Evolutionary conservation across 139 green algal genomes (phyloP), one percentile per base, ranked within the genome.

Genomic region (Coccomyxa sp.): DNA sequence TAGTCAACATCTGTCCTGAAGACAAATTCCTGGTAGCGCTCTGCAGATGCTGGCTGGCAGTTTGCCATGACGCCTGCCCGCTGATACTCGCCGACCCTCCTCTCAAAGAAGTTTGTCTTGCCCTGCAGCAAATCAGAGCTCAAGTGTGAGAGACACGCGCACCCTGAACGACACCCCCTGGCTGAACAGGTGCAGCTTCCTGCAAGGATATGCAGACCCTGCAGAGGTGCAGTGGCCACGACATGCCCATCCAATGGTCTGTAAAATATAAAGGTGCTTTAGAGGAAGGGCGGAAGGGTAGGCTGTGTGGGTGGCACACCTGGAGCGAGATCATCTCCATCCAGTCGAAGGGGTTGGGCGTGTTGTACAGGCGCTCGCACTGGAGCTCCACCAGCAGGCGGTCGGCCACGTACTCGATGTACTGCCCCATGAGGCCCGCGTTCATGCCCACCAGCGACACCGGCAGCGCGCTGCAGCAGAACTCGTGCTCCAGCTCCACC

Each of bases 91-190:
- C 92, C 92, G 39, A 96, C 92, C 2, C 92, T 76, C 78, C 92
- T 87, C 88, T 96, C 92, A 79, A 96, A 96, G 82, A 96, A 96
- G 83, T 96, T 96, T 35, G 92, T 94, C 87, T 96, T 91, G 68
- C 87, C 84, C 74, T 88, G 80, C 55, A 58, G 3, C 55, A 79
- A 64, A 22, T 22, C 50, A 64, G 27, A 64, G 50, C 50, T n/a
- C n/a, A n/a, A n/a, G n/a, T n/a, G n/a, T n/a, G n/a, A n/a, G n/a
- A n/a, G n/a, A n/a, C n/a, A n/a, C n/a, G n/a, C n/a, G n/a, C n/a
- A n/a, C n/a, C n/a, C n/a, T n/a, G n/a, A n/a, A n/a, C n/a, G n/a
- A n/a, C n/a, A n/a, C n/a, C n/a, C n/a, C n/a, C n/a, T n/a, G n/a
- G n/a, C n/a, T n/a, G n/a, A n/a, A n/a, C n/a, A n/a, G n/a, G n/a